phyloP scores from a whole-genome alignment of 2,329 filamentous ascomycete genomes.

The Epichloe baconii region DNA sequence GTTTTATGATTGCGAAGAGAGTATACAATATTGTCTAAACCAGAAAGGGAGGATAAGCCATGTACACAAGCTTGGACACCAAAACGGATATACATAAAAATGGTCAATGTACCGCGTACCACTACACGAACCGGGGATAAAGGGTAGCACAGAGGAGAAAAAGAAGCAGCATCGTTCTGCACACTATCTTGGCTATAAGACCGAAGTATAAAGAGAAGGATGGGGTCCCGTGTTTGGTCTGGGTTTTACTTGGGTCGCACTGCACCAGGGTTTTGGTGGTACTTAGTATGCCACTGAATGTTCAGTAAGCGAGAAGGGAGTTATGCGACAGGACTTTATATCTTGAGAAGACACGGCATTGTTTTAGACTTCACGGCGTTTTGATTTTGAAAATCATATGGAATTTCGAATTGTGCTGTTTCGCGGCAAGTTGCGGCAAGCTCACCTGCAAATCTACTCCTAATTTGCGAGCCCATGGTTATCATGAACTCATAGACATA shows the following conservation, averaged over 20 bases:
- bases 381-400: neutral
- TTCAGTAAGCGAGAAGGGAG: no score
- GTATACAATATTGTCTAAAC: slow-evolving; percentile 64
- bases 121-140: no score
- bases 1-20: slow-evolving; percentile 71
- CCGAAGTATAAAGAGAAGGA: neutral
- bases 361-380: neutral
- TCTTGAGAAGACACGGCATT: no score
- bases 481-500: neutral
- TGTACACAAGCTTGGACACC: neutral
- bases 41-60: neutral
- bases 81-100: neutral
- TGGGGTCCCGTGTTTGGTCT: neutral
- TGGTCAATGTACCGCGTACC: no score
- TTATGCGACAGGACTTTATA: no score
- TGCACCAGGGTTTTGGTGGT: neutral
- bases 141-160: neutral
- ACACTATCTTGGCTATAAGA: neutral
- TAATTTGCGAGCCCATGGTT: neutral
- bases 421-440: neutral
- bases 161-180: neutral
- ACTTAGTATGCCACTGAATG: no score
- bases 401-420: neutral
- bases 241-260: neutral
- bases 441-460: neutral